Base-by-base conservation (phyloP, 78 protist species). In the Pigoraptor vietnamica region DNA sequence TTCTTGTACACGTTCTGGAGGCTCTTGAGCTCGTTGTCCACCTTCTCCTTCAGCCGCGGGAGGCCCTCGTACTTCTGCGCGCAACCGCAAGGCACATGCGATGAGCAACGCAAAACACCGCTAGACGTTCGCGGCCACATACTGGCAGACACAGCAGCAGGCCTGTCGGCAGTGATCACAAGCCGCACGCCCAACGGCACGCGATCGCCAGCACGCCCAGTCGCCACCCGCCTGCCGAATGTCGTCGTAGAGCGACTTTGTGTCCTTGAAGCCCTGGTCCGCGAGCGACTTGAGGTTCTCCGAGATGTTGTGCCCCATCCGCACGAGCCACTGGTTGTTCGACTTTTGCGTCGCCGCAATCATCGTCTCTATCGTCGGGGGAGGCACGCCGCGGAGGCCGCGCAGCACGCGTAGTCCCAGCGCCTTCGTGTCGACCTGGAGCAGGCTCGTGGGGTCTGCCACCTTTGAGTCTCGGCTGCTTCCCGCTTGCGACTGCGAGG, bases 61-160 rank as follows among this genome's bases (percentile, higher is more conserved):
- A 89, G 90, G 89, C 91, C 91, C 48, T 90, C 40, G 35, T 93
- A n/a, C 37, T 95, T 94, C 88, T 67, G 55, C 39, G 14, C n/a
- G 21, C 84, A 25, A 14, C 84, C 1, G 32, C 67, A 48, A 21
- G 67, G 14, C 67, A 48, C 29, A 48, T 14, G 14, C 67, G 67
- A 48, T 48, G n/a, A n/a, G n/a, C n/a, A n/a, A n/a, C n/a, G n/a
- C n/a, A n/a, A n/a, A n/a, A n/a, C n/a, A n/a, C n/a, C n/a, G n/a
- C n/a, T n/a, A n/a, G n/a, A n/a, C n/a, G n/a, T n/a, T n/a, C n/a
- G n/a, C n/a, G n/a, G n/a, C n/a, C n/a, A n/a, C n/a, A n/a, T n/a
- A n/a, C n/a, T n/a, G n/a, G n/a, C n/a, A n/a, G n/a, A n/a, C n/a
- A n/a, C n/a, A n/a, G n/a, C n/a, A n/a, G n/a, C n/a, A n/a, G n/a